These are phyloP conservation scores for Aspergillus coremiiformis DNA, from an alignment of 495 filamentous ascomycete genomes.

Conservation along the genomic window DNA sequence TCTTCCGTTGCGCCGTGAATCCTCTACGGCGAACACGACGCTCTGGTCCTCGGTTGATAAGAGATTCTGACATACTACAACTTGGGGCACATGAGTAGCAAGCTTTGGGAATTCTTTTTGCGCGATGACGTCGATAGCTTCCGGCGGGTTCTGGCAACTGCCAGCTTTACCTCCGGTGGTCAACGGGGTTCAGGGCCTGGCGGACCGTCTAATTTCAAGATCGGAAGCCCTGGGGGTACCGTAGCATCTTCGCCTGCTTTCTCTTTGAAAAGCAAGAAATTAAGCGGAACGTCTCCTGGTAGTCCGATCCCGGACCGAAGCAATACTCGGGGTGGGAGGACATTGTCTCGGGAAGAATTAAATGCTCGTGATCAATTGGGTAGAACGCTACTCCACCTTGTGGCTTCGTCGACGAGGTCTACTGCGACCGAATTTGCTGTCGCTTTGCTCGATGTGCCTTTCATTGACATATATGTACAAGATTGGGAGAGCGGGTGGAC, in stretches of 20 bases:
- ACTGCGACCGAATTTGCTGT: conserved; percentile 64
- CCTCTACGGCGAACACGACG: conserved; percentile 76
- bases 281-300: conserved; percentile 23
- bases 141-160: conserved; percentile 68
- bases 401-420: conserved; percentile 63
- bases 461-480: conserved; percentile 77
- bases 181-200: conserved; percentile 27
- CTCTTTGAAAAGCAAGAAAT: conserved; percentile 35
- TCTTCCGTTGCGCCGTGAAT: conserved; percentile 83
- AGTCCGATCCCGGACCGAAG: conserved; percentile 21
- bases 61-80: conserved; percentile 41
- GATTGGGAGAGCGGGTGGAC: conserved; percentile 96
- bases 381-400: conserved; percentile 76
- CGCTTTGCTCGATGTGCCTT: conserved; percentile 70
- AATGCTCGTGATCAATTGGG: conserved; percentile 75
- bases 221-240: conserved; percentile 43
- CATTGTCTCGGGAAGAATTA: conserved; percentile 60
- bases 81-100: conserved; percentile 79
- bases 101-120: conserved; percentile 91
- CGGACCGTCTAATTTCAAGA: conserved; percentile 27
- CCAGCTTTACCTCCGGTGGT: conserved; percentile 43
- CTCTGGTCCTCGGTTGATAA: conserved; percentile 58
- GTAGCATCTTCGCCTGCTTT: conserved; percentile 43
- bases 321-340: conserved; percentile 10
- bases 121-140: conserved; percentile 94